Evolutionary conservation across 768 basidiomycete genomes (phyloP).

Genomic region (Clitopilus hobsonii): DNA sequence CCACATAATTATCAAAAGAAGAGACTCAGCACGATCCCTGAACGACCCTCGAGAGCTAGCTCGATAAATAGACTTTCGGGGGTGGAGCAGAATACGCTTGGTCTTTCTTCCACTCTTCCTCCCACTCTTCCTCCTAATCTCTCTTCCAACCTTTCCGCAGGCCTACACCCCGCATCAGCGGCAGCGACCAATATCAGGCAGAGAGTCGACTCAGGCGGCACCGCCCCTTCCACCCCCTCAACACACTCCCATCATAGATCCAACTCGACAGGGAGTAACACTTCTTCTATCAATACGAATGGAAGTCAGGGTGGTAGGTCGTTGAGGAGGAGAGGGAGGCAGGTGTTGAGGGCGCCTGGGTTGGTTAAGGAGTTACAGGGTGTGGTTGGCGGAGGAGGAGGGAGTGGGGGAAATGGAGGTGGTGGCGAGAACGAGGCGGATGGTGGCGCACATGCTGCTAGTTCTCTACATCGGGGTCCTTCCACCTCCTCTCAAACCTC

Average conservation of each 20-base stretch:
- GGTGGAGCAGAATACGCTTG: no score
- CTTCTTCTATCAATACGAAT: background rate
- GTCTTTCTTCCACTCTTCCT: no score
- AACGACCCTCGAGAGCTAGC: background rate
- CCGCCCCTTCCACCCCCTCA: background rate
- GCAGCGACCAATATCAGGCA: background rate
- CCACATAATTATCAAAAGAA: background rate
- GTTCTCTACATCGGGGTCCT: background rate
- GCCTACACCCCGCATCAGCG: background rate
- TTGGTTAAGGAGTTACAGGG: background rate
- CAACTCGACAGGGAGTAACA: background rate
- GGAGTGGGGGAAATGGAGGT: background rate
- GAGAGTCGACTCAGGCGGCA: background rate
- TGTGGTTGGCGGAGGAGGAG: background rate
- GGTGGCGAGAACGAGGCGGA: background rate
- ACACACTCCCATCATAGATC: background rate
- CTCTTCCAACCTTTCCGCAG: no score
- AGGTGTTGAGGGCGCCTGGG: background rate
- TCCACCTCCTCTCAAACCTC: background rate
- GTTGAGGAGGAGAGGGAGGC: background rate
- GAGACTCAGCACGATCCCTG: background rate
- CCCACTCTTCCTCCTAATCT: no score
- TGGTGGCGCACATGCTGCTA: background rate
- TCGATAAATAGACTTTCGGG: background rate
- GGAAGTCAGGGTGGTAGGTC: no score